Conservation (phyloP, 73 alveolate species). For the Paramecium tetraurelia region DNA sequence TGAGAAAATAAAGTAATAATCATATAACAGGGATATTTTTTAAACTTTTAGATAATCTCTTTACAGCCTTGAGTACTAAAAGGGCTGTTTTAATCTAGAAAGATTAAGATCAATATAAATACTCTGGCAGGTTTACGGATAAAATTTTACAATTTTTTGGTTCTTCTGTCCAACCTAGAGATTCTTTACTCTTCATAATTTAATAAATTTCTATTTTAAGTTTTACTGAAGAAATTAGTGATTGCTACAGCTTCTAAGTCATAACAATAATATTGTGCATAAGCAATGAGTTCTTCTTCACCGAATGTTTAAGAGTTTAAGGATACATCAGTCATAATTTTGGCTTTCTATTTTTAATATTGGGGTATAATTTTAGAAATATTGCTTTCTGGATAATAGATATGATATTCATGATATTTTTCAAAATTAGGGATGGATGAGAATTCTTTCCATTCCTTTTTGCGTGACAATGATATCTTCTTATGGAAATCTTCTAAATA, state of each 20-base stretch:
- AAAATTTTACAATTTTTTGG: background rate
- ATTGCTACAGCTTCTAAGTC: background rate
- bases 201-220: background rate
- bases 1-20: background rate
- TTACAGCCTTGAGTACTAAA: background rate
- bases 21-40: background rate
- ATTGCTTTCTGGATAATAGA: slow-evolving; percentile 15
- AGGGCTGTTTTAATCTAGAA: background rate
- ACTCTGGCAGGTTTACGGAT: background rate
- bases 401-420: background rate
- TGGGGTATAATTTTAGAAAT: background rate
- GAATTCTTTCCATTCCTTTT: slow-evolving; percentile 15
- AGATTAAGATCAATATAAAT: background rate
- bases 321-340: background rate
- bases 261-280: background rate
- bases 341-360: background rate
- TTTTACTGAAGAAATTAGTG: background rate
- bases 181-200: background rate
- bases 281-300: background rate
- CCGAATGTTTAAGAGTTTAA: background rate
- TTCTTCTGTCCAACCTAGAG: background rate
- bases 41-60: background rate
- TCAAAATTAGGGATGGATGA: background rate
- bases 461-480: background rate
- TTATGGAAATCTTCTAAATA: slow-evolving; percentile 5